These are phyloP conservation scores for Boletus tomentosulus DNA, from an alignment of 768 basidiomycete genomes.

Conservation along the genomic window DNA sequence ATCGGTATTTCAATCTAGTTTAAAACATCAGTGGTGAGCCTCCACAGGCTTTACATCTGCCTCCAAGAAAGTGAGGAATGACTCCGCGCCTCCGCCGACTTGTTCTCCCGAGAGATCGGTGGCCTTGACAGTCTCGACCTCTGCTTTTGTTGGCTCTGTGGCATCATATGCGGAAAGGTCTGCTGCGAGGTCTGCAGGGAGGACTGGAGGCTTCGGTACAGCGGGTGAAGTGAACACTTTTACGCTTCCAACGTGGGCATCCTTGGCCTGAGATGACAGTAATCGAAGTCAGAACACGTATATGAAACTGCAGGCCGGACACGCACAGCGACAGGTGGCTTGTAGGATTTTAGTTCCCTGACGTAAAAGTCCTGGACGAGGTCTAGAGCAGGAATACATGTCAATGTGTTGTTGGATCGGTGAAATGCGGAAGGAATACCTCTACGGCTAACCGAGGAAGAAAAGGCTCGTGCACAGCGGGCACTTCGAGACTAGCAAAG, in stretches of 20 bases:
- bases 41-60: slow-evolving; percentile 69
- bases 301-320: not conserved
- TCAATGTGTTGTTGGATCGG: slow-evolving; percentile 15
- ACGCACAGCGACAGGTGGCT: slow-evolving; percentile 67
- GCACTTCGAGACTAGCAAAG: slow-evolving; percentile 37
- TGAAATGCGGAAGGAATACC: slow-evolving; percentile 41
- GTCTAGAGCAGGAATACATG: slow-evolving; percentile 45
- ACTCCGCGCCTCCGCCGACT: slow-evolving; percentile 53
- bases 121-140: slow-evolving; percentile 35
- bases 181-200: slow-evolving; percentile 82
- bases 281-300: not conserved
- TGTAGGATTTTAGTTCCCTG: slow-evolving; percentile 86
- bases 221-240: slow-evolving; percentile 77
- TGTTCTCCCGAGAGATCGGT: slow-evolving; percentile 18
- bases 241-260: slow-evolving; percentile 85
- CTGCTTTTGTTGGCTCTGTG: slow-evolving; percentile 61
- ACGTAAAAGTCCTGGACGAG: slow-evolving; percentile 91
- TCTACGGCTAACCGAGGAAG: slow-evolving; percentile 59
- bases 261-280: slow-evolving; percentile 59
- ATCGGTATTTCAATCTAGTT: slow-evolving; percentile 7
- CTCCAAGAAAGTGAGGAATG: slow-evolving; percentile 78
- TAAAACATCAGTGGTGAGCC: slow-evolving; percentile 44
- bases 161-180: slow-evolving; percentile 86
- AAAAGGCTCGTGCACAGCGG: slow-evolving; percentile 54
- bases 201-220: slow-evolving; percentile 65